These are phyloP conservation scores for Aspergillus unguis DNA, from an alignment of 2,329 filamentous ascomycete species.

Conservation along the genomic window DNA sequence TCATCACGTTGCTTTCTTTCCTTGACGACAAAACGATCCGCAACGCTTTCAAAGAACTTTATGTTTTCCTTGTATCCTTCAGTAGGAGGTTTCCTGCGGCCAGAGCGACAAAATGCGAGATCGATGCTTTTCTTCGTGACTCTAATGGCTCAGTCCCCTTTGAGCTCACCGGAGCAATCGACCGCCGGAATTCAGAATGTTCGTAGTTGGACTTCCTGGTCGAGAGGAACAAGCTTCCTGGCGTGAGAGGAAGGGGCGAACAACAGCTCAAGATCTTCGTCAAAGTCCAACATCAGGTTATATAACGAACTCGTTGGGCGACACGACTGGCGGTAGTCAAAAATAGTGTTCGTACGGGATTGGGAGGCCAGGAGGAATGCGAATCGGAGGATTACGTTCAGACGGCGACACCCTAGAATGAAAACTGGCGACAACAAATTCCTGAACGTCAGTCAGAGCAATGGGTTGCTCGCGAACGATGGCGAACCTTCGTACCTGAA, in stretches of 20 bases:
- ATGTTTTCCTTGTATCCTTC: constrained; percentile 25
- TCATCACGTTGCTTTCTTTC: constrained; percentile 20
- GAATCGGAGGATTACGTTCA: not conserved
- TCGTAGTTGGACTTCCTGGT: constrained; percentile 2
- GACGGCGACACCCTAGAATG: not conserved
- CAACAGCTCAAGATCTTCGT: not conserved
- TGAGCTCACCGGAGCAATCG: constrained; percentile 23
- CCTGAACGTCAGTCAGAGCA: not conserved
- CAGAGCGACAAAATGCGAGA: constrained; percentile 21
- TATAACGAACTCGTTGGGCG: not conserved
- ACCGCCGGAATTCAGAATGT: constrained; percentile 15
- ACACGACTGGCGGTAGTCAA: not conserved
- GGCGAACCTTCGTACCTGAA: too few species aligned
- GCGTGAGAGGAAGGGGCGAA: not conserved
- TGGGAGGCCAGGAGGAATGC: not conserved
- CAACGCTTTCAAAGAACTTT: constrained; percentile 28
- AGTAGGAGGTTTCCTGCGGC: constrained; percentile 24
- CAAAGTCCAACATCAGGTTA: not conserved
- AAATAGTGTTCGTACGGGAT: not conserved
- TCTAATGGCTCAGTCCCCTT: constrained; percentile 19
- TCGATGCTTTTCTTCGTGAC: constrained; percentile 17
- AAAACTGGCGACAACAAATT: not conserved
- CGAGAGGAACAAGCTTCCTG: too few species aligned
- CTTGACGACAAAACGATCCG: constrained; percentile 22
- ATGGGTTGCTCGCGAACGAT: not conserved